Evolutionary conservation across 2,329 filamentous ascomycete species (phyloP), one percentile per base, ranked within the genome.

Genomic region (Diplodia seriata): DNA sequence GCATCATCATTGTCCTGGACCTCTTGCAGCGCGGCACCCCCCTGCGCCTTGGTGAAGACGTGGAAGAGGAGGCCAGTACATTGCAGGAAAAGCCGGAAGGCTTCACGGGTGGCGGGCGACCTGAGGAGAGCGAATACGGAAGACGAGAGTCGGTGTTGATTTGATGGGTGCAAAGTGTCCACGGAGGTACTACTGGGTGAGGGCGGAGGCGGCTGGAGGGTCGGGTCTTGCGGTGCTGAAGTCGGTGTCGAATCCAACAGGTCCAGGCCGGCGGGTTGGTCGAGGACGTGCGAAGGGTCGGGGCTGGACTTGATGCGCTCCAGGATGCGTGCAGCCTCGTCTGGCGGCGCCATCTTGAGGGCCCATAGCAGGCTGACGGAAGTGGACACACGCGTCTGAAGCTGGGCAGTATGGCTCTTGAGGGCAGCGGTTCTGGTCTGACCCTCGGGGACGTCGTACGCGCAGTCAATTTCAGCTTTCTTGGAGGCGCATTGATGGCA

Each of bases 31-130:
- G 55, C 67, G 14, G 43, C 6, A 15, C 69, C 51, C 9, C 63
- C 68, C n/a, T 72, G 70, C 2, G 71, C 59, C 31, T 63, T 54
- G n/a, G 69, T 66, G 59, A 70, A 65, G 7, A 72, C 63, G 56
- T 72, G 70, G 29, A 72, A 73, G 5, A 73, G 65, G 1, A 69
- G 47, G 5, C 71, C 70, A 1, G 70, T 70, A 38, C 70, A 72
- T 6, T 70, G 67, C 57, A 71, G 69, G 53, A 73, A 72, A 61
- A 69, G 68, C 0, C 69, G 55, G 7, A 72, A 53, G 11, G 72
- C 68, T n/a, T 65, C 62, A 1, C 49, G 36, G 26, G 20, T 26
- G 38, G n/a, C 53, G 1, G 53, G 40, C 5, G 55, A 56, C 29
- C 31, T 56, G 8, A 57, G 38, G 18, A 57, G 40, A 20, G 49